Percentiles rank a stretch among this genome's conserved stretches.
These are phyloP conservation scores for Boletus eberwhitei DNA, from an alignment of 768 basidiomycete genomes.

Conservation along the genomic window DNA sequence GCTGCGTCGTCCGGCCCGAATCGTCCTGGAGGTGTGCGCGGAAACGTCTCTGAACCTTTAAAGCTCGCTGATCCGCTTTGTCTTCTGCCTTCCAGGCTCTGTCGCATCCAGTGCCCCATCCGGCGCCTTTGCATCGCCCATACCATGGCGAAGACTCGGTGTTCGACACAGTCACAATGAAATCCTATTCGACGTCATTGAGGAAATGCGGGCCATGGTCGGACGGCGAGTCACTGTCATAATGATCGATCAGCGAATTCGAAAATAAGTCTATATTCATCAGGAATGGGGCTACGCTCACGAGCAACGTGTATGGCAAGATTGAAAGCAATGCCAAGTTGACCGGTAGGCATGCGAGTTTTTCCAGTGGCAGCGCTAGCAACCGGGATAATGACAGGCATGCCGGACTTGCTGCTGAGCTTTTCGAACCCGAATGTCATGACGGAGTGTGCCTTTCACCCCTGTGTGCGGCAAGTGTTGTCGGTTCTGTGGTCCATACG, in stretches of 20 bases:
- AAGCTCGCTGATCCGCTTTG: neutral
- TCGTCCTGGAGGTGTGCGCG: slow-evolving; percentile 27
- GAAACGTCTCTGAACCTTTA: neutral
- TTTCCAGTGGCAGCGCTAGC: neutral
- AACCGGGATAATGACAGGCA: slow-evolving; percentile 47
- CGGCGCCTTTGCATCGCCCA: slow-evolving; percentile 77
- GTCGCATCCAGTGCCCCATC: slow-evolving; percentile 37
- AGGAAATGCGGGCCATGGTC: slow-evolving; percentile 61
- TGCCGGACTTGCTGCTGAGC: slow-evolving; percentile 79
- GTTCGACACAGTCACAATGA: slow-evolving; percentile 85
- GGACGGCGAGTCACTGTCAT: slow-evolving; percentile 22
- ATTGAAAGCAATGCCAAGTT: slow-evolving; percentile 76
- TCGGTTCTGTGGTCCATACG: neutral
- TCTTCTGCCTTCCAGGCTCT: slow-evolving; percentile 15
- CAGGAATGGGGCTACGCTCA: slow-evolving; percentile 67
- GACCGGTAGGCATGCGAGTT: slow-evolving; percentile 51
- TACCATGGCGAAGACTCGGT: slow-evolving; percentile 89
- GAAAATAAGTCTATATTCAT: neutral
- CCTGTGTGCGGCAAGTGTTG: slow-evolving; percentile 75
- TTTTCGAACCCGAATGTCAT: slow-evolving; percentile 74
- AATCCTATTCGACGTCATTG: slow-evolving; percentile 87
- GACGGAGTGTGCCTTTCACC: slow-evolving; percentile 83
- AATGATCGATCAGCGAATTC: neutral
- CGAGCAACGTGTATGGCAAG: slow-evolving; percentile 68
- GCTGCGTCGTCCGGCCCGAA: slow-evolving; percentile 24